These are phyloP conservation scores for Neopestalotiopsis sp. DNA, from an alignment of 2,329 filamentous ascomycete genomes.

Conservation along the genomic window DNA sequence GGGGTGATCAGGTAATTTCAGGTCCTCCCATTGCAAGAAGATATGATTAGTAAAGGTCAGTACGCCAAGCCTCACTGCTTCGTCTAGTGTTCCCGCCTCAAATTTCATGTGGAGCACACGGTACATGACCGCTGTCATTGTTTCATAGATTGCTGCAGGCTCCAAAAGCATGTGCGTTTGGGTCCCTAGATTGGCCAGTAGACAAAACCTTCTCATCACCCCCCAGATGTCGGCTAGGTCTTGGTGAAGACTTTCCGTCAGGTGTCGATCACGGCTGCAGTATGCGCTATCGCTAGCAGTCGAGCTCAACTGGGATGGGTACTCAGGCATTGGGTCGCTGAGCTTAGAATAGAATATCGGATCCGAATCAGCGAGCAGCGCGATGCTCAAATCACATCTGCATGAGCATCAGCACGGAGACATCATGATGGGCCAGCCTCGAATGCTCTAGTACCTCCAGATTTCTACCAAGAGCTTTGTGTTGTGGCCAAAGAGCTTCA, in stretches of 20 bases:
- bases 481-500: constrained; percentile 35
- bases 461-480: constrained; percentile 42
- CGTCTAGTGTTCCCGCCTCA: constrained; percentile 33
- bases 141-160: constrained; percentile 27
- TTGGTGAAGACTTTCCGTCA: constrained; percentile 8
- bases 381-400: constrained; percentile 27
- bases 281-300: too few relatives aligned
- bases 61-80: constrained; percentile 45
- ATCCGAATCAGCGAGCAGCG: constrained; percentile 23
- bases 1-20: constrained; percentile 28
- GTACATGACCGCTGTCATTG: constrained; percentile 47
- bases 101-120: constrained; percentile 42
- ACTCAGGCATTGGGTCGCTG: constrained; percentile 20
- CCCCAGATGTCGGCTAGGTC: constrained; percentile 25
- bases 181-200: constrained; percentile 32
- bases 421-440: neutral
- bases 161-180: constrained; percentile 25
- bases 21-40: constrained; percentile 45
- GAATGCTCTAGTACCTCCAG: constrained; percentile 23
- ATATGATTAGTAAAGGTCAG: constrained; percentile 42
- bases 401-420: neutral
- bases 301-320: constrained; percentile 11
- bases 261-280: too few relatives aligned
- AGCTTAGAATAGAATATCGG: constrained; percentile 24
- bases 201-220: constrained; percentile 31